Base-by-base conservation (phyloP, 1,284 basidiomycete species). In the Austroboletus niveus region DNA sequence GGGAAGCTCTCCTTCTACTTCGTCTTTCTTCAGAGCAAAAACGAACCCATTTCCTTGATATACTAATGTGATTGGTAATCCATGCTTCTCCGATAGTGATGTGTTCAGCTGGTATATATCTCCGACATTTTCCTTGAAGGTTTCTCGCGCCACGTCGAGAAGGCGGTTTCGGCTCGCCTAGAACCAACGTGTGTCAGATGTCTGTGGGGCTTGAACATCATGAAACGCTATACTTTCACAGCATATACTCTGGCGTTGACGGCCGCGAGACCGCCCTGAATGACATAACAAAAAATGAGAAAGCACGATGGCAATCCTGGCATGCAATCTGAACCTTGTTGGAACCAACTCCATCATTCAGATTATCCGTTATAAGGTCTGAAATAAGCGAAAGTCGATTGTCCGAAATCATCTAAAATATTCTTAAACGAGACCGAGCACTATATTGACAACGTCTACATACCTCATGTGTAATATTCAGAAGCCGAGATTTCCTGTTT, bases 111-210 rank as follows among this genome's bases (percentile, higher is more conserved):
- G 77, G 55, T 84, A 82, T 45, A 95, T 92, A 61, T 97, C 94
- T 3, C 82, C 80, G 15, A 94, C 77, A 58, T 95, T 95, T 66
- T 97, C 94, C 60, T 88, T 90, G 72, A 89, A 93, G 0, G 94
- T 95, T 64, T 92, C 89, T 8, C 95, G 81, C 1, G 94, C 95
- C 4, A 98, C 90, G 57, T 98, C 94, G 11, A 98, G 82, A 10
- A 96, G 76, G 20, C 83, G 82, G 57, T 93, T 90, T 59, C 78
- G 81, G 54, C 89, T 87, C 1, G 89, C 87, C 83, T 87, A 41
- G 31, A 48, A 38, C 14, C 17, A 27, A 41, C 11, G 15, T 36
- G 44, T 31, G 14, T 29, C 7, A 10, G 4, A 3, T 14, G 11
- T 39, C 38, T 22, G 0, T 24, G 5, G 6, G 50, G 11, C 10